These are phyloP conservation scores for Fusarium acutatum DNA, from an alignment of 2,329 filamentous ascomycete genomes.

Conservation along the genomic window DNA sequence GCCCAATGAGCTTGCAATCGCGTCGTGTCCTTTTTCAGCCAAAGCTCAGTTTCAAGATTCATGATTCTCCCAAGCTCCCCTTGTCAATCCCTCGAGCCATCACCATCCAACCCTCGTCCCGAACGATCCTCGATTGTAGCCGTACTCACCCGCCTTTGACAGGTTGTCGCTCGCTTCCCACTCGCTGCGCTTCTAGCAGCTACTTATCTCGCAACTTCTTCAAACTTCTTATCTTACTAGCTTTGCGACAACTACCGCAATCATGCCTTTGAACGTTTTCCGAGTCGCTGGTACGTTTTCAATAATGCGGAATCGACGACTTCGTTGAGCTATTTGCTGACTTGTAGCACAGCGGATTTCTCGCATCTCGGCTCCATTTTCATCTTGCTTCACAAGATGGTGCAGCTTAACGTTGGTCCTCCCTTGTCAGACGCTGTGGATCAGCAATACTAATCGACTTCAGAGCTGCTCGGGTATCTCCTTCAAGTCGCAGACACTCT, in stretches of 20 bases:
- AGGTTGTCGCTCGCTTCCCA: slow-evolving; percentile 27
- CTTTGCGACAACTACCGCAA: slow-evolving; percentile 40
- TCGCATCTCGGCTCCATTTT: slow-evolving; percentile 95
- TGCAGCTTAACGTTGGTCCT: slow-evolving; percentile 78
- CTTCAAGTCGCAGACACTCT: slow-evolving; percentile 97
- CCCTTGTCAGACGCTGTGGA: slow-evolving; percentile 9
- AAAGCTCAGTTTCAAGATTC: slow-evolving; percentile 34
- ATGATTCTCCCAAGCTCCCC: slow-evolving; percentile 36
- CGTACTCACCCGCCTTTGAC: slow-evolving; percentile 8
- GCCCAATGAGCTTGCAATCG: slow-evolving; percentile 44
- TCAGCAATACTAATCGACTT: slow-evolving; percentile 30
- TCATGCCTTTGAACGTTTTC: slow-evolving; percentile 64
- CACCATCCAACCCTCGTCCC: slow-evolving; percentile 19
- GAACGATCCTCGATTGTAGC: slow-evolving; percentile 28
- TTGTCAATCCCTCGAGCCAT: slow-evolving; percentile 30
- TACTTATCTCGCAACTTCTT: slow-evolving; percentile 2
- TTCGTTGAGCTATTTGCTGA: slow-evolving; percentile 15
- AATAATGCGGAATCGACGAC: neutral
- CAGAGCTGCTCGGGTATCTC: slow-evolving; percentile 98
- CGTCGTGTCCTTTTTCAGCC: slow-evolving; percentile 45
- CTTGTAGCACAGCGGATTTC: slow-evolving; percentile 75
- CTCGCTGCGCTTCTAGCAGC: slow-evolving; percentile 32
- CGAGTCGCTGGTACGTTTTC: slow-evolving; percentile 61
- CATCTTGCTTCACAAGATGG: slow-evolving; percentile 97
- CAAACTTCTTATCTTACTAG: slow-evolving; percentile 12